Evolutionary conservation across 257 asterid species (phyloP), one percentile per base, ranked within the genome.

Genomic region (Nicotiana knightiana): DNA sequence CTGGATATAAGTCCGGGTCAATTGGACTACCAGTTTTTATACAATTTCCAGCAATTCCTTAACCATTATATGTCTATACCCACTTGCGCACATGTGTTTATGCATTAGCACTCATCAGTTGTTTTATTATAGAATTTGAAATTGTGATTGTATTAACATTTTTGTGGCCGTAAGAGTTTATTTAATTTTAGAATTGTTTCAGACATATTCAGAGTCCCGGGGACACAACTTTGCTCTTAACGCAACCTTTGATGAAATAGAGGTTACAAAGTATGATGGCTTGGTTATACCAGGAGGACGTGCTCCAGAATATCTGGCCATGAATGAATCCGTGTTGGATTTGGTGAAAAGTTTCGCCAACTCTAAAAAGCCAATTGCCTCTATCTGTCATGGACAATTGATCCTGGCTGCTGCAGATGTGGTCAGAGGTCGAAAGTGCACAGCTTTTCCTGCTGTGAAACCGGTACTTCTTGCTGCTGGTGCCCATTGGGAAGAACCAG

Each of bases 231-330:
- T 96, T 84, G 79, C 90, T 54, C 92, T 96, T 51, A 96, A 96
- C 85, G 98, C 99, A 77, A 91, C 93, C 59, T 93, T 96, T 58
- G 91, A 90, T 81, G 97, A 93, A 82, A 65, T 93, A 39, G 94
- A 94, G 30, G 86, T 89, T 66, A 9, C 89, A 85, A 91, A 85
- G 63, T 96, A 96, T 82, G 97, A 96, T 82, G 99, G 99, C 48
- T 82, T 96, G 83, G 77, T 96, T 66, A 92, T 96, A 82, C 97
- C 97, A 21, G 98, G 98, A 67, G 99, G 99, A 62, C 97, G 99
- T 83, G 99, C 98, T 80, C 99, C 98, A 15, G 99, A 96, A 81
- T 96, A 96, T 88, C 97, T 96, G 37, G 97, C 98, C 16, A 75
- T 93, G 86, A 84, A 91, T 82, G 90, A 89, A 87, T 86, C 94